Evolutionary conservation across 164 flowering plant species (phyloP), one percentile per base, ranked within the genome.

Genomic region (Cinnamomum chago): DNA sequence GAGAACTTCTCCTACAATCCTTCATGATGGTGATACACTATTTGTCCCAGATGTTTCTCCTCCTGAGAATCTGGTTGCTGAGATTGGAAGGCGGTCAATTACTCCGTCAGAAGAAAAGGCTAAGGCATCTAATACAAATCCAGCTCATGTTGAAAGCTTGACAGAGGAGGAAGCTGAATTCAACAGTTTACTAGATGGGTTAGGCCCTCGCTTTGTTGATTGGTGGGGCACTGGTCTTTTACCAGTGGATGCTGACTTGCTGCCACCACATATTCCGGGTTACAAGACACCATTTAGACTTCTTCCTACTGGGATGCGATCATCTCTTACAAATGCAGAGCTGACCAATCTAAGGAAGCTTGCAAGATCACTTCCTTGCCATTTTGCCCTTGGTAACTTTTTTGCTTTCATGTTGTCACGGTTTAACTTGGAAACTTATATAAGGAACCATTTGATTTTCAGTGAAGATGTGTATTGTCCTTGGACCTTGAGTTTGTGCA

Each of bases 141-240:
- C 76, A 23, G 68, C 14, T 28, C 77, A 65, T 50, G 79, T 15
- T 65, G 79, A 84, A 74, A 87, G 67, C 78, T 80, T 88, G 88
- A 86, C 94, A 15, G 88, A 79, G 80, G 99, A 92, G 81, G 97
- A 94, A 84, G 76, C 78, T 58, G 97, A 92, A 75, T 92, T 77
- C 80, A 88, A 90, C 80, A 82, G 82, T 30, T 78, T 94, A 66
- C 82, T 96, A 50, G 97, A 94, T 84, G 94, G 88, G 58, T 81
- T 94, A 77, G 99, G 99, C 76, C 97, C 99, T 78, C 95, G 99
- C 28, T 96, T 92, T 86, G 85, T 83, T 68, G 98, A 96, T 73
- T 96, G 98, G 98, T 96, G 99, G 99, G 98, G 98, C 52, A 94
- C 93, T 47, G 99, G 98, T 66, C 67, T 92, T 50, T 89, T 94